Evolutionary conservation across 2,329 filamentous ascomycete genomes (phyloP).

Genomic region (Xylaria sp.): DNA sequence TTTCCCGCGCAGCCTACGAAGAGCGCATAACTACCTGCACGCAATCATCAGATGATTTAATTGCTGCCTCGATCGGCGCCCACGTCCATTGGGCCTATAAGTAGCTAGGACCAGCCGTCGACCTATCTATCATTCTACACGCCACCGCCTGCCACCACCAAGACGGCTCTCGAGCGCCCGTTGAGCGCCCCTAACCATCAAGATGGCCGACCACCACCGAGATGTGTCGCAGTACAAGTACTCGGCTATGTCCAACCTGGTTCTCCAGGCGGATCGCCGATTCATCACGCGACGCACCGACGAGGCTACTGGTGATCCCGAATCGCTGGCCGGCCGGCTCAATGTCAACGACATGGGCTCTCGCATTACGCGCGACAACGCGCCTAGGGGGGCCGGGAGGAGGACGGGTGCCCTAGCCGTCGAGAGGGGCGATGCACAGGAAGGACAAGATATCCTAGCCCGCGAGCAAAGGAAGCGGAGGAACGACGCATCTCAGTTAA

Average conservation of each 20-base stretch:
- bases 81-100: slow-evolving; percentile 47
- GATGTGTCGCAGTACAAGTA: slow-evolving; percentile 99
- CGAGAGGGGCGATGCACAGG: slow-evolving; percentile 78
- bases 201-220: slow-evolving; percentile 79
- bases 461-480: slow-evolving; percentile 90
- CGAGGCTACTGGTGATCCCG: slow-evolving; percentile 95
- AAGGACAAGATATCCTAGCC: slow-evolving; percentile 85
- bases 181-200: slow-evolving; percentile 46
- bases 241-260: slow-evolving; percentile 99
- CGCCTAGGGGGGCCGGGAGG: slow-evolving; percentile 81
- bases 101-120: slow-evolving; percentile 46
- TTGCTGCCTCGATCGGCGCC: slow-evolving; percentile 38
- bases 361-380: slow-evolving; percentile 80
- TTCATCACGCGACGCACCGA: slow-evolving; percentile 93
- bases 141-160: slow-evolving; percentile 28
- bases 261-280: slow-evolving; percentile 98
- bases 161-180: slow-evolving; percentile 25
- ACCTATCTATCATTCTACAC: slow-evolving; percentile 28
- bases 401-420: slow-evolving; percentile 73
- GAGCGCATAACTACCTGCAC: slow-evolving; percentile 16
- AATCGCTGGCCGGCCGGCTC: slow-evolving; percentile 94
- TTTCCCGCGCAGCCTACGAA: slow-evolving; percentile 9
- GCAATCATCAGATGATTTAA: slow-evolving; percentile 44
- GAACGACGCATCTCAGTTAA: slow-evolving; percentile 75
- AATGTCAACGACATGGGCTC: slow-evolving; percentile 96